Evolutionary conservation across 495 filamentous ascomycete species (phyloP).

Genomic region (Hyaloscypha hepaticicola): DNA sequence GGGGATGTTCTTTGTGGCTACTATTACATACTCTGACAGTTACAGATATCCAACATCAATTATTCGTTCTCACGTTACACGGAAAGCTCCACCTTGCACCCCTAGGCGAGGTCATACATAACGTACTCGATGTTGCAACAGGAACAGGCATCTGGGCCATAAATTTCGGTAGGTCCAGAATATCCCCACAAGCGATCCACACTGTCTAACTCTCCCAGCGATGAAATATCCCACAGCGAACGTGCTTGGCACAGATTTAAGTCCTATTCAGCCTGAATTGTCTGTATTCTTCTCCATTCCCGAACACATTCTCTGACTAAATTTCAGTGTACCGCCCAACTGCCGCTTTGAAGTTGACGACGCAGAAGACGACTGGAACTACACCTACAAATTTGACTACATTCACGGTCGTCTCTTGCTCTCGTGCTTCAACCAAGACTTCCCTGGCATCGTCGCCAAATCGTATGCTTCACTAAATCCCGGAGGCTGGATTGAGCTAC

Average conservation of each 20-base stretch:
- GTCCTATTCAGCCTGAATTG: constrained; percentile 33
- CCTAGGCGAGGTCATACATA: constrained; percentile 28
- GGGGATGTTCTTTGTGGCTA: not conserved
- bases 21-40: not conserved
- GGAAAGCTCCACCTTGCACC: constrained; percentile 44
- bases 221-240: constrained; percentile 21
- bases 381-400: constrained; percentile 44
- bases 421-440: constrained; percentile 41
- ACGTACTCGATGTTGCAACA: constrained; percentile 58
- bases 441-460: constrained; percentile 3
- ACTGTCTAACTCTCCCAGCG: not conserved
- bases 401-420: constrained; percentile 46
- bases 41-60: constrained; percentile 45
- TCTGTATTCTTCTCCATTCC: not conserved
- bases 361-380: constrained; percentile 50
- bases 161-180: constrained; percentile 33
- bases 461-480: constrained; percentile 34
- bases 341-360: constrained; percentile 49
- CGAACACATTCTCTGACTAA: not conserved
- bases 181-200: not conserved
- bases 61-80: constrained; percentile 48
- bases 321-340: constrained; percentile 45
- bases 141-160: constrained; percentile 58
- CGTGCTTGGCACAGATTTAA: constrained; percentile 50
- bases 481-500: constrained; percentile 49